Evolutionary conservation across 768 basidiomycete species (phyloP), one percentile per base, ranked within the genome.

Genomic region (Calocybe indica): DNA sequence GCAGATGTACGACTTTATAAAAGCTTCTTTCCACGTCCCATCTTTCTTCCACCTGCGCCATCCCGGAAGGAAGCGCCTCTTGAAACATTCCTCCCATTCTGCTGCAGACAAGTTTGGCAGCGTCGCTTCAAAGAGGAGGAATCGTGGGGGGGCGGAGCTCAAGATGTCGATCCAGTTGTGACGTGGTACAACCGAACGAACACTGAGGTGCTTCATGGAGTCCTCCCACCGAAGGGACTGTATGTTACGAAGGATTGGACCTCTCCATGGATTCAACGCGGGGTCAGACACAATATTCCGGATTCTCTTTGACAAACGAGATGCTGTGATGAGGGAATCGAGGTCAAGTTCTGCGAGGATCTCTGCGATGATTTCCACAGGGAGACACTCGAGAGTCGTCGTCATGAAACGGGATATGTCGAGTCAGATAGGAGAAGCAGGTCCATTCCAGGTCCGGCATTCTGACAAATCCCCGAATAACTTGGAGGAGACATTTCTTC

Each of bases 111-210:
- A 65, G 57, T 85, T 83, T 6, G 88, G 88, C 31, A 87, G 63
- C 6, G 84, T 82, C 22, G 79, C 69, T 38, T 86, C 77, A 56
- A 79, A 84, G 6, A 90, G 67, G 35, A 91, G 70, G 62, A 82
- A 88, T 5, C 70, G 58, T 0, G 87, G 72, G 29, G 67, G 64
- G 9, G 83, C 88, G 11, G 80, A 62, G n/a, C 75, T 74, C 43
- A 89, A 60, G 32, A 90, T 81, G 47, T 88, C 84, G 43, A 91
- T 73, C 83, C 85, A 91, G 58, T 90, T 91, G 46, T 84, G 80
- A 40, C 83, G 72, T 4, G 88, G 88, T 1, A 90, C 82, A 33
- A 67, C 79, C 32, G 66, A 66, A 31, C 79, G 79, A 31, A 85
- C 75, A 55, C 83, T 78, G 22, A 91, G 73, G 52, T 82, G 75